These are phyloP conservation scores for Yamadazyma songkhlaensis DNA, from an alignment of 1,139 yeast genomes.

Conservation along the genomic window DNA sequence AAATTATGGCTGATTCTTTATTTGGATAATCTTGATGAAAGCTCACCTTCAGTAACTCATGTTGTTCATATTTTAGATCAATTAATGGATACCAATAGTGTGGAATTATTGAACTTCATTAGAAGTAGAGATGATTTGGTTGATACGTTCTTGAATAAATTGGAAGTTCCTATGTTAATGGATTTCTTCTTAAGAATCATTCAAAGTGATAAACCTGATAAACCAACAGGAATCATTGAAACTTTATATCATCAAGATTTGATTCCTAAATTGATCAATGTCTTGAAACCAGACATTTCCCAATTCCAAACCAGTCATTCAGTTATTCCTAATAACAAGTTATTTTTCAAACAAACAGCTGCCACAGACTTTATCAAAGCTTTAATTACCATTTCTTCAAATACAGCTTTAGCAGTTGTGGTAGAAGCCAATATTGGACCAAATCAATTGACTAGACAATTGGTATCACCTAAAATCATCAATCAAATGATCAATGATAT, in stretches of 20 bases:
- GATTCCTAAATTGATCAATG: constrained; percentile 50
- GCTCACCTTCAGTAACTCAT: constrained; percentile 40
- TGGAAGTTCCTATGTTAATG: constrained; percentile 58
- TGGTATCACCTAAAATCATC: constrained; percentile 38
- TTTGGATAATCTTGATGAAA: constrained; percentile 37
- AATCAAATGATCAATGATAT: constrained; percentile 40
- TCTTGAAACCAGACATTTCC: constrained; percentile 44
- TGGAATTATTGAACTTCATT: constrained; percentile 51
- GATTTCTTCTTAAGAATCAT: constrained; percentile 57
- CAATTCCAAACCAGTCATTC: constrained; percentile 23
- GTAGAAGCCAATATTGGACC: constrained; percentile 50
- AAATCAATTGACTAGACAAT: constrained; percentile 43
- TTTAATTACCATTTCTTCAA: constrained; percentile 87
- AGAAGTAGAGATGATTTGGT: constrained; percentile 51
- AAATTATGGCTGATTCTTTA: constrained; percentile 43
- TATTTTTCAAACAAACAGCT: constrained; percentile 77
- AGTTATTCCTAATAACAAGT: constrained; percentile 29
- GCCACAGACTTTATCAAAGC: constrained; percentile 96
- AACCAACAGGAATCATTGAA: constrained; percentile 61
- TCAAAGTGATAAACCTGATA: constrained; percentile 63
- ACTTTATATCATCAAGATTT: constrained; percentile 49
- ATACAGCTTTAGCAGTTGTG: constrained; percentile 46
- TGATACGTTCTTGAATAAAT: constrained; percentile 51
- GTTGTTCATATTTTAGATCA: constrained; percentile 45
- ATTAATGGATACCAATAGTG: constrained; percentile 45